Evolutionary conservation across 345 rosid genomes (phyloP).

Genomic region (Isatis tinctoria): DNA sequence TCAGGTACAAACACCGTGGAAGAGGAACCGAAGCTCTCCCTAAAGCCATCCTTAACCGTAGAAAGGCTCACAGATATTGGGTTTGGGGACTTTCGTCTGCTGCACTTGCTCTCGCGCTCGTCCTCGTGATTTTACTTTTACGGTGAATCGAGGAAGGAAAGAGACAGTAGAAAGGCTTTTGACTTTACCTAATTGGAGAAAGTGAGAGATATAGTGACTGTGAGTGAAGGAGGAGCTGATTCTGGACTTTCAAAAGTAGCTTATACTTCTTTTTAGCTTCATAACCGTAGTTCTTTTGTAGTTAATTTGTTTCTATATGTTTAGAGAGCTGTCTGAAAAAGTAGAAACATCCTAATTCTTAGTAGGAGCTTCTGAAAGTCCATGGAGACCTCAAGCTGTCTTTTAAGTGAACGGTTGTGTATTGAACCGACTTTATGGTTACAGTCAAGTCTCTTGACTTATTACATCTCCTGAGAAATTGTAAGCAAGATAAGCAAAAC

Average conservation of each 20-base stretch:
- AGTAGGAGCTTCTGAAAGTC: neutral
- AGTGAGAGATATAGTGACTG: neutral
- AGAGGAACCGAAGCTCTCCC: constrained; percentile 62
- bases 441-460: constrained; percentile 7
- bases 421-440: neutral
- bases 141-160: constrained; percentile 5
- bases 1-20: constrained; percentile 46
- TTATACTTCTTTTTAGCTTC: constrained; percentile 4
- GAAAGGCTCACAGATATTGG: constrained; percentile 64
- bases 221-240: constrained; percentile 10
- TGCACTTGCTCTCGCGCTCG: constrained; percentile 36
- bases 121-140: constrained; percentile 40
- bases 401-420: constrained; percentile 10
- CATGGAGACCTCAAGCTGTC: constrained; percentile 16
- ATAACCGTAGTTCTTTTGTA: constrained; percentile 19
- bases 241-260: constrained; percentile 13
- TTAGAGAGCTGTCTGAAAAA: constrained; percentile 7
- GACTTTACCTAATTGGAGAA: constrained; percentile 18
- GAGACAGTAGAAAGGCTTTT: neutral
- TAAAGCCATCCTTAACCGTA: constrained; percentile 62
- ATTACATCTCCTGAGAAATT: neutral
- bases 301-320: constrained; percentile 10
- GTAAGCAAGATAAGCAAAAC: neutral
- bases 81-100: constrained; percentile 60
- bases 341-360: constrained; percentile 8